These are phyloP conservation scores for Calycina marina DNA, from an alignment of 2,329 filamentous ascomycete species.

Conservation along the genomic window DNA sequence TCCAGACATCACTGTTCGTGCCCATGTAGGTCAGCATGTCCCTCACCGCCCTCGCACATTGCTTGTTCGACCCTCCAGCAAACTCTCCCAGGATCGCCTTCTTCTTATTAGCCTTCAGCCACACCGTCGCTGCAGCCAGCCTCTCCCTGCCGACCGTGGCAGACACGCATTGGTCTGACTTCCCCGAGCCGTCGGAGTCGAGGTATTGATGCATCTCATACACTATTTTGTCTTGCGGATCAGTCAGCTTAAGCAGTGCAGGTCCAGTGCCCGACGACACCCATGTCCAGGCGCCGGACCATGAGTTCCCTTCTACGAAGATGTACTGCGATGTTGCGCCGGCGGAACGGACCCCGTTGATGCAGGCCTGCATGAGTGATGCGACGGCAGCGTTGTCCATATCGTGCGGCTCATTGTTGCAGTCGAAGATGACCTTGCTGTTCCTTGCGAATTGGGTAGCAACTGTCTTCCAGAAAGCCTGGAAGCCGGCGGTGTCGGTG, in stretches of 20 bases:
- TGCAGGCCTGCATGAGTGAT: slow-evolving; percentile 30
- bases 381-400: slow-evolving; percentile 18
- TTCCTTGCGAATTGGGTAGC: slow-evolving; percentile 25
- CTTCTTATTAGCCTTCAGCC: slow-evolving; percentile 38
- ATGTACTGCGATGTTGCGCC: slow-evolving; percentile 38
- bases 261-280: slow-evolving; percentile 26
- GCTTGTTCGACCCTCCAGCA: slow-evolving; percentile 34
- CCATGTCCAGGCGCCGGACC: slow-evolving; percentile 4
- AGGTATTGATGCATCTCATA: slow-evolving; percentile 52
- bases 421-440: slow-evolving; percentile 26
- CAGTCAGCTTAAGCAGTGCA: slow-evolving; percentile 31
- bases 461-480: slow-evolving; percentile 27
- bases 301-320: slow-evolving; percentile 39
- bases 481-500: slow-evolving; percentile 23
- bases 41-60: slow-evolving; percentile 33
- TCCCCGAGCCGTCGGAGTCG: slow-evolving; percentile 39
- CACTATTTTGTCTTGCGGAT: slow-evolving; percentile 37
- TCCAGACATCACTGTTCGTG: slow-evolving; percentile 36
- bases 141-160: slow-evolving; percentile 38
- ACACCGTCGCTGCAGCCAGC: slow-evolving; percentile 34
- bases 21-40: slow-evolving; percentile 33
- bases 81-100: slow-evolving; percentile 38
- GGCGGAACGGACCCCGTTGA: slow-evolving; percentile 28
- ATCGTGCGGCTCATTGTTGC: slow-evolving; percentile 31
- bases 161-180: slow-evolving; percentile 32